Evolutionary conservation across 2,329 filamentous ascomycete species (phyloP).

Genomic region (Penicillium verrucosum): DNA sequence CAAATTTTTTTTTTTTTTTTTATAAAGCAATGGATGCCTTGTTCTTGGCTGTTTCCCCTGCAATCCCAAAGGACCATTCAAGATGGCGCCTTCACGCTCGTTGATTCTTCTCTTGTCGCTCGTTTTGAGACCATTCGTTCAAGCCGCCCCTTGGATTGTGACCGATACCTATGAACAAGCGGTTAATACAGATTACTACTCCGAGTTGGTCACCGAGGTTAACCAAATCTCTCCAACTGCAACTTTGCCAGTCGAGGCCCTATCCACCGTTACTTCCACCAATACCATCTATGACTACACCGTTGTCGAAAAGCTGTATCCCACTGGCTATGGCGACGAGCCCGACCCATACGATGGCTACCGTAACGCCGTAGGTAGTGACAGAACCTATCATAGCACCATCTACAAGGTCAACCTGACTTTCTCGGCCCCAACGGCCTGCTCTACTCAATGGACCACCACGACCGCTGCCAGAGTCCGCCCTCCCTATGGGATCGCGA

Average conservation of each 20-base stretch:
- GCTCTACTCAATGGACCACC: conserved; percentile 28
- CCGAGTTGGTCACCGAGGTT: conserved; percentile 9
- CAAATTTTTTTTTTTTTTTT: neutral
- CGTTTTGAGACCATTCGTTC: conserved; percentile 20
- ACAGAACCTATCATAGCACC: conserved; percentile 13
- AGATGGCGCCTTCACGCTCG: conserved; percentile 27
- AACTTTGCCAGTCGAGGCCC: conserved; percentile 21
- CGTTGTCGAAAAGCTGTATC: conserved; percentile 28
- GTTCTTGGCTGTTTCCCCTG: neutral
- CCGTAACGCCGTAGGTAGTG: neutral
- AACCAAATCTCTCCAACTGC: conserved; percentile 23
- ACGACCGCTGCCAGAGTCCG: conserved; percentile 22
- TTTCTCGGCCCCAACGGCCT: conserved; percentile 28
- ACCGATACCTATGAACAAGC: conserved; percentile 27
- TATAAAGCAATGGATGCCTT: conserved; percentile 2
- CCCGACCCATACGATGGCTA: neutral
- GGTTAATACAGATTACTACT: conserved; percentile 9
- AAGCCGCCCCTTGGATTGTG: conserved; percentile 31
- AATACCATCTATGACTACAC: conserved; percentile 20
- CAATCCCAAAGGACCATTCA: neutral
- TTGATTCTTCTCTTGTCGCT: conserved; percentile 23
- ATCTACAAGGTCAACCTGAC: conserved; percentile 28
- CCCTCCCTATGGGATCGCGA: conserved; percentile 16
- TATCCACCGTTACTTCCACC: conserved; percentile 26
- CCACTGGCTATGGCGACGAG: conserved; percentile 21